Evolutionary conservation across 768 basidiomycete genomes (phyloP).

Genomic region (Lactarius indigo): DNA sequence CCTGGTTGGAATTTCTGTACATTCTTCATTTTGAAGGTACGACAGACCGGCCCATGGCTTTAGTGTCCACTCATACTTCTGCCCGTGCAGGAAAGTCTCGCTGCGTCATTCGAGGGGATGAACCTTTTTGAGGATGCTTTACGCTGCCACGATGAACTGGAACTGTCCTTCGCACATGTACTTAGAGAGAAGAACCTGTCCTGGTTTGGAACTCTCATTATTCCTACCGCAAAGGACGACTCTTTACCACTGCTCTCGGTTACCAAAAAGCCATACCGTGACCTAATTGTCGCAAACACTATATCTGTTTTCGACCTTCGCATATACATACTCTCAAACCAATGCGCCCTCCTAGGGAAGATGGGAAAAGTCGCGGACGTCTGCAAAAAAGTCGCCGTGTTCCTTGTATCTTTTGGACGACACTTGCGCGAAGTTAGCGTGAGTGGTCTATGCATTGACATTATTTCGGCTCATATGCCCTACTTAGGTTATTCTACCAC

Average conservation of each 20-base stretch:
- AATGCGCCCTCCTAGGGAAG: slow-evolving; percentile 72
- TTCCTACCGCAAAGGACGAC: slow-evolving; percentile 67
- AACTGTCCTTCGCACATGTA: slow-evolving; percentile 73
- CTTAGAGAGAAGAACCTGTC: slow-evolving; percentile 79
- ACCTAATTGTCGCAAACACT: slow-evolving; percentile 82
- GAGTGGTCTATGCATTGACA: slow-evolving; percentile 19
- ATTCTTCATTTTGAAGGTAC: slow-evolving; percentile 92
- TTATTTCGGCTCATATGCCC: slow-evolving; percentile 8
- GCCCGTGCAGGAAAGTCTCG: slow-evolving; percentile 78
- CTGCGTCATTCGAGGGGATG: slow-evolving; percentile 88
- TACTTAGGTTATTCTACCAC: slow-evolving; percentile 48
- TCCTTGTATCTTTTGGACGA: slow-evolving; percentile 73
- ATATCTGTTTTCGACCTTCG: slow-evolving; percentile 95
- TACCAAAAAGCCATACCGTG: slow-evolving; percentile 80
- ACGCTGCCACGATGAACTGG: slow-evolving; percentile 87
- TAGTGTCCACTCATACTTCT: background rate
- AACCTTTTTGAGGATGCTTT: slow-evolving; percentile 87
- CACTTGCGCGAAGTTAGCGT: slow-evolving; percentile 77
- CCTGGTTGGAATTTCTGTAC: slow-evolving; percentile 99
- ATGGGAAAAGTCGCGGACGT: slow-evolving; percentile 68
- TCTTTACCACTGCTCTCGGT: slow-evolving; percentile 75
- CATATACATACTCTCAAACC: slow-evolving; percentile 83
- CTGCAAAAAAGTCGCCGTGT: slow-evolving; percentile 64
- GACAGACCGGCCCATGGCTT: slow-evolving; percentile 19
- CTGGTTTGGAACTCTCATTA: slow-evolving; percentile 89